Conservation (phyloP, 2,329 filamentous ascomycete genomes). For the Curvularia eragrostidis region DNA sequence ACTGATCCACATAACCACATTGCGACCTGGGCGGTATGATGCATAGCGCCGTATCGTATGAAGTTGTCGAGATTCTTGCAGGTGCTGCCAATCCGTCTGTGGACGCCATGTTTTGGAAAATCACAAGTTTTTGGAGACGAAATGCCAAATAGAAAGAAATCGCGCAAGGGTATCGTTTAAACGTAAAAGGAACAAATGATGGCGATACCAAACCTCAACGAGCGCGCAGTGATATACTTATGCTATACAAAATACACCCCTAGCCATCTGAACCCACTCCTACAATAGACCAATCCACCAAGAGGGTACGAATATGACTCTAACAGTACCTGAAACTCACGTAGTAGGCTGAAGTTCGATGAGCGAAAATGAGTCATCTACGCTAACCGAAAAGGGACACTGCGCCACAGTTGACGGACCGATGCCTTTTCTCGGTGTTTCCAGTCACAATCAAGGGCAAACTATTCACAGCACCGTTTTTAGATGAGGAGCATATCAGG, state of each 20-base stretch:
- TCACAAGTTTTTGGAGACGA: background rate
- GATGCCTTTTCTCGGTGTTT: background rate
- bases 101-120: conserved; percentile 28
- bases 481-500: background rate
- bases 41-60: conserved; percentile 67
- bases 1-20: conserved; percentile 59
- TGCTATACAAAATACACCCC: background rate
- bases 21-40: conserved; percentile 61
- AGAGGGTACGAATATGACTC: conserved; percentile 26
- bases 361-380: conserved; percentile 38
- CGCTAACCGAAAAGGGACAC: conserved; percentile 23
- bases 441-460: background rate
- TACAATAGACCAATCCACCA: conserved; percentile 7
- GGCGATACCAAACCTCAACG: conserved; percentile 12
- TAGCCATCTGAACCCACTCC: background rate
- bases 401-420: conserved; percentile 22
- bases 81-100: conserved; percentile 6
- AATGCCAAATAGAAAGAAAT: conserved; percentile 2
- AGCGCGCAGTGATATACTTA: conserved; percentile 11
- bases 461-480: background rate
- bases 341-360: conserved; percentile 11
- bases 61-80: conserved; percentile 41
- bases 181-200: background rate
- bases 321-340: conserved; percentile 7
- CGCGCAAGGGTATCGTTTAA: conserved; percentile 19